Evolutionary conservation across 495 filamentous ascomycete genomes (phyloP).

Genomic region (Coniosporium apollinis): DNA sequence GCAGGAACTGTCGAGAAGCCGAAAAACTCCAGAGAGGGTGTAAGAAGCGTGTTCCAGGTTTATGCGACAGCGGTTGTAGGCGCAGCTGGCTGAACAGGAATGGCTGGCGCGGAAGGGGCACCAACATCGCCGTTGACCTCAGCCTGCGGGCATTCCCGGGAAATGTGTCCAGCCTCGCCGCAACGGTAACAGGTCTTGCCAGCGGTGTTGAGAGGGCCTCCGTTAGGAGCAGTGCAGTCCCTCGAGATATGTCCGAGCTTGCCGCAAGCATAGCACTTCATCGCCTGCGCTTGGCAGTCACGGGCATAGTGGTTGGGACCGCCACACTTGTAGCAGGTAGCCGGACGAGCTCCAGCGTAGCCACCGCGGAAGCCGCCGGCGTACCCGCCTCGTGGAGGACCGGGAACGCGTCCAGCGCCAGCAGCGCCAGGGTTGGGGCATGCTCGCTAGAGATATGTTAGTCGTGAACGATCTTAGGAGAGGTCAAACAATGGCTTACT

Average conservation of each 20-base stretch:
- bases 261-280: constrained; percentile 99
- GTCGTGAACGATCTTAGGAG: too few relatives aligned
- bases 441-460: constrained; percentile 40
- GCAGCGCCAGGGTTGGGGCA: constrained; percentile 56
- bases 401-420: constrained; percentile 44
- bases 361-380: constrained; percentile 52
- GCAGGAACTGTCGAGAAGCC: too few relatives aligned
- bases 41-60: constrained; percentile 4
- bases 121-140: constrained; percentile 29
- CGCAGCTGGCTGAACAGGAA: constrained; percentile 8
- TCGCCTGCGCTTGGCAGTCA: constrained; percentile 97
- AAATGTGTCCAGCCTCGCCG: constrained; percentile 89
- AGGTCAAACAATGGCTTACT: constrained; percentile 30
- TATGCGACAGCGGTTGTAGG: constrained; percentile 35
- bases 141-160: constrained; percentile 70
- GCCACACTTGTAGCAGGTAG: constrained; percentile 99
- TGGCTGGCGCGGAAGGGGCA: constrained; percentile 22
- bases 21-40: too few relatives aligned
- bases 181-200: constrained; percentile 99
- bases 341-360: constrained; percentile 51
- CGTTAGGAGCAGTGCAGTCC: constrained; percentile 95
- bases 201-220: constrained; percentile 83
- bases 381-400: constrained; percentile 52
- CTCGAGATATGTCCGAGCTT: constrained; percentile 96
- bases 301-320: constrained; percentile 97